Conservation (phyloP, 2,329 filamentous ascomycete species). For the Stachybotrys elegans region DNA sequence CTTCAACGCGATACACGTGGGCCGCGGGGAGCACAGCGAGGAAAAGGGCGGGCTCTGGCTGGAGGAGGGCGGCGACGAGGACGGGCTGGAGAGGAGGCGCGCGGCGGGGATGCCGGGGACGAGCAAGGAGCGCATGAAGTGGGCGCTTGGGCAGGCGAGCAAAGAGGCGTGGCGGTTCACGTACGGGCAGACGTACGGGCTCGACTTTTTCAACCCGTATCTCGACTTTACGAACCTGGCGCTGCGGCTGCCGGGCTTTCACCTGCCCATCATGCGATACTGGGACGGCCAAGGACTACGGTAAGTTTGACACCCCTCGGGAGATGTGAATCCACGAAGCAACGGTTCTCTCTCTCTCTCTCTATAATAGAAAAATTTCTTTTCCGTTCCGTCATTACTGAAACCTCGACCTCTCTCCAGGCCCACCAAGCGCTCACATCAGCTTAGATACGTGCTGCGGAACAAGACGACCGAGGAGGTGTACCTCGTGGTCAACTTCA, state of each 20-base stretch:
- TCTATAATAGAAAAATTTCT: no score
- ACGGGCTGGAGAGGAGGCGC: conserved; percentile 41
- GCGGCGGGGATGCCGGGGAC: conserved; percentile 45
- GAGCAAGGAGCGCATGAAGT: conserved; percentile 52
- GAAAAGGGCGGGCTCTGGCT: conserved; percentile 50
- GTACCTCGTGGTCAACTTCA: conserved; percentile 79
- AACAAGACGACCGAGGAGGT: conserved; percentile 68
- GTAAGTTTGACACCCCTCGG: conserved; percentile 51
- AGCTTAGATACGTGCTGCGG: conserved; percentile 87
- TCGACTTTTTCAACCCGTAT: conserved; percentile 86
- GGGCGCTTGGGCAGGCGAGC: conserved; percentile 45
- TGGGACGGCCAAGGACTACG: conserved; percentile 75
- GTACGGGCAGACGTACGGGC: conserved; percentile 45
- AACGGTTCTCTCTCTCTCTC: no score
- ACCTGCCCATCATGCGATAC: conserved; percentile 67
- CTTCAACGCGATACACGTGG: conserved; percentile 72
- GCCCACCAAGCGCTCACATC: conserved; percentile 63
- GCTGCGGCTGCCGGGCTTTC: conserved; percentile 67
- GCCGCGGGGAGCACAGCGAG: conserved; percentile 43
- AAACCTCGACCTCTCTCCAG: conserved; percentile 19
- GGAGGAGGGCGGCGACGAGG: conserved; percentile 61
- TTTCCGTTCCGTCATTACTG: no score
- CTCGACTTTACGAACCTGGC: conserved; percentile 76
- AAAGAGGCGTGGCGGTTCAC: conserved; percentile 52
- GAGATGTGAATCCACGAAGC: no score